Evolutionary conservation across 1,284 basidiomycete genomes (phyloP), one percentile per base, ranked within the genome.

Genomic region (Cryptococcus jaspeensis): DNA sequence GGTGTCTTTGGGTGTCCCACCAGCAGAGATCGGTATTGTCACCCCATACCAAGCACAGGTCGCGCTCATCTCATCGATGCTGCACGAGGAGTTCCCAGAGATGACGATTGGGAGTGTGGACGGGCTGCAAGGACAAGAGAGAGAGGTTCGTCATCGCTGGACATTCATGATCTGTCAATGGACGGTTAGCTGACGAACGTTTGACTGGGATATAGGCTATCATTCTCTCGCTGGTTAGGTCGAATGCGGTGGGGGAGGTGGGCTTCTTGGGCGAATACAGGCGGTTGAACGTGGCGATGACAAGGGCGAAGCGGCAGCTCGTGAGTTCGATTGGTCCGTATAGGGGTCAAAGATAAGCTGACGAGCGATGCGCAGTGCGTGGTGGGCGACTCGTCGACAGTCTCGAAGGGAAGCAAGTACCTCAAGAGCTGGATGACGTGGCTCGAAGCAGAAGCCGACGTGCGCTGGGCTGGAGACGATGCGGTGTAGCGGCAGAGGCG

Each of bases 21-120:
- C 90, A 0, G 77, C 78, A 0, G 88, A 94, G 66, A 91, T 99
- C 54, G 90, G 91, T 1, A 82, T 99, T 50, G 88, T 99, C 58
- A 90, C 92, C 4, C 94, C 96, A 83, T 96, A 96, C 74, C 92
- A 95, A 80, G 90, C 92, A 0, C 93, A 96, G 77, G 92, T 93
- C 0, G 84, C 88, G 0, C 81, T 92, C 11, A 79, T 95, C 51
- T 84, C 88, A 0, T 84, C 86, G 2, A 75, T 89, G 42, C 78
- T 96, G 7, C 85, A 88, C 16, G 84, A 87, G 0, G 83, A 87
- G 60, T 89, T 87, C 7, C 81, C 84, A 0, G 83, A 84, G 16
- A 81, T 95, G 4, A 92, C 94, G 62, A 90, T 94, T 49, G 92
- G 92, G 1, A 91, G 87, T 0, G 90, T 95, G 1, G 92, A 96